A percentile compares a stretch with the other conserved stretches of the same genome.
Conservation (phyloP, 2,329 filamentous ascomycete genomes). For the Calonectria pteridis region DNA sequence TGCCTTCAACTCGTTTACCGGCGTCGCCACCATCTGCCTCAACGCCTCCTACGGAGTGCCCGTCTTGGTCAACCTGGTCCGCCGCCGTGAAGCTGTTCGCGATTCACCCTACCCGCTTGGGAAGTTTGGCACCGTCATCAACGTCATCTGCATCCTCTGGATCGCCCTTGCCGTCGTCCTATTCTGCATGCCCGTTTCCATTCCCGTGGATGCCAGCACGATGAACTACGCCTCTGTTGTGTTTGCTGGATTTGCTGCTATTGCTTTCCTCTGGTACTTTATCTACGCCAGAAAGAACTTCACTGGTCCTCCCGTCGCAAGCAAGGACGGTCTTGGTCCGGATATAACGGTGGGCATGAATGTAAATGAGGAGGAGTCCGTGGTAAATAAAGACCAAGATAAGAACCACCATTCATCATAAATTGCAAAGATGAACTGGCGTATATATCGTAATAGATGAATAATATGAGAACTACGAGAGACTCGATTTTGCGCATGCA, state of each 20-base stretch:
- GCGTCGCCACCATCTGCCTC: slow-evolving; percentile 83
- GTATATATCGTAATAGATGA: slow-evolving; percentile 3
- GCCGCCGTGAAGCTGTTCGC: slow-evolving; percentile 74
- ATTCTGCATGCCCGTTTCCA: slow-evolving; percentile 79
- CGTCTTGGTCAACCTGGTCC: slow-evolving; percentile 77
- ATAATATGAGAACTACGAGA: slow-evolving; percentile 1
- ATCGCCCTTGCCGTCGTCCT: slow-evolving; percentile 77
- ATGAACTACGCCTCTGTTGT: slow-evolving; percentile 79
- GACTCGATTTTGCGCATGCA: neutral
- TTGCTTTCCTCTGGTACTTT: slow-evolving; percentile 74
- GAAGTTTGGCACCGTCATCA: slow-evolving; percentile 76
- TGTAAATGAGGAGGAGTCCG: neutral
- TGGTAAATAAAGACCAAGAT: slow-evolving; percentile 4
- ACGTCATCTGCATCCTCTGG: slow-evolving; percentile 77
- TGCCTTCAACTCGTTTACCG: slow-evolving; percentile 84
- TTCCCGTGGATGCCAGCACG: slow-evolving; percentile 66
- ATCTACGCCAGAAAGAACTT: slow-evolving; percentile 73
- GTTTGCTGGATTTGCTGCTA: slow-evolving; percentile 71
- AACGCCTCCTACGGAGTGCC: slow-evolving; percentile 82
- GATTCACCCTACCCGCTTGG: slow-evolving; percentile 78
- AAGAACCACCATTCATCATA: slow-evolving; percentile 13
- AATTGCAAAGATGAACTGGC: neutral
- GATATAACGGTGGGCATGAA: slow-evolving; percentile 29
- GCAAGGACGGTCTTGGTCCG: slow-evolving; percentile 24
- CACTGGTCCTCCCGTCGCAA: slow-evolving; percentile 61